Percentiles rank a stretch among this genome's conserved stretches.
These are phyloP conservation scores for Suillus occidentalis DNA, from an alignment of 768 basidiomycete genomes.

Conservation along the genomic window DNA sequence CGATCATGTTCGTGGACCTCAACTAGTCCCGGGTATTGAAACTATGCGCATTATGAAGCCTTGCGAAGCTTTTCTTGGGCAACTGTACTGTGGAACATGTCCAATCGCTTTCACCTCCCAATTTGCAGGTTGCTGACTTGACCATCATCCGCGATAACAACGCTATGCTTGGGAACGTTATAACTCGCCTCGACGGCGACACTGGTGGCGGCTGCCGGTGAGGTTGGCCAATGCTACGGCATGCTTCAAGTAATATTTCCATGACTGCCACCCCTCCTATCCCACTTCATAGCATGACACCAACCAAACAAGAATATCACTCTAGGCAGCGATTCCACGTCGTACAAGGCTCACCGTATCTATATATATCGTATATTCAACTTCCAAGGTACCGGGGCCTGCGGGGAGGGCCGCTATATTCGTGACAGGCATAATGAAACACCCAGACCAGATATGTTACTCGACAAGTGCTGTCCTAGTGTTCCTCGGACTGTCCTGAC, in stretches of 20 bases:
- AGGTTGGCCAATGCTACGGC: no score
- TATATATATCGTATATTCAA: background rate
- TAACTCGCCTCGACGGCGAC: no score
- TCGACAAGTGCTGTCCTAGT: background rate
- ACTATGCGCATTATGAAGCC: background rate
- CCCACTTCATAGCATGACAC: background rate
- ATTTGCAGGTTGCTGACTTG: background rate
- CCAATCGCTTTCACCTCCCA: background rate
- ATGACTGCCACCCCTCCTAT: background rate
- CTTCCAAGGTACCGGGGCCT: no score
- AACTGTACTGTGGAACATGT: slow-evolving; percentile 6
- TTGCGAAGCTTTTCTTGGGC: background rate
- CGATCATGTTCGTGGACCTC: slow-evolving; percentile 9
- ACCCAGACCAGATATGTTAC: background rate
- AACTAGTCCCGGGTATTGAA: background rate
- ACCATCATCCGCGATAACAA: background rate
- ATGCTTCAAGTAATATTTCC: background rate
- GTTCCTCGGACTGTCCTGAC: background rate
- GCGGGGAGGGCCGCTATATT: no score
- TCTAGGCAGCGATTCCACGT: no score
- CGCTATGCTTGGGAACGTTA: background rate
- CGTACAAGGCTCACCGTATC: background rate
- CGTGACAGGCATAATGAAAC: background rate
- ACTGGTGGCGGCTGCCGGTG: no score
- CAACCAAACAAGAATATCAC: background rate